Conservation (phyloP, 1,284 basidiomycete species). For the Vanrija sp. region DNA sequence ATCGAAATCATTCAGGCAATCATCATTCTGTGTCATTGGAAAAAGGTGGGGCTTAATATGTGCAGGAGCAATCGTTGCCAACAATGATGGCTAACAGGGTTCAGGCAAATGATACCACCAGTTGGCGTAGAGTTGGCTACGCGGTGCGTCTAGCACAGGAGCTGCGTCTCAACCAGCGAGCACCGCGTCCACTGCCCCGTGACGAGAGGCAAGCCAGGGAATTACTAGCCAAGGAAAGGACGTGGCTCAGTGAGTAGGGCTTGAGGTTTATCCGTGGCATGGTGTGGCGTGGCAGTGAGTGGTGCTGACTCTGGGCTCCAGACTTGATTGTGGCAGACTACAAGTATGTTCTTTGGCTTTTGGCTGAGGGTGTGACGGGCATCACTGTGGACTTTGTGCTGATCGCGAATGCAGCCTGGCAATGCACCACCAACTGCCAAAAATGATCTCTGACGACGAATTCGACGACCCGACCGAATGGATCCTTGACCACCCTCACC, state of each 20-base stretch:
- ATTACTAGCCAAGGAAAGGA: slow-evolving; percentile 27
- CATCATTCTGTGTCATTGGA: slow-evolving; percentile 49
- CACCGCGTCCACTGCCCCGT: slow-evolving; percentile 30
- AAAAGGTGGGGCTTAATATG: slow-evolving; percentile 12
- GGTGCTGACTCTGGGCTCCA: not conserved
- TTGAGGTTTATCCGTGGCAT: not conserved
- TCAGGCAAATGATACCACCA: slow-evolving; percentile 41
- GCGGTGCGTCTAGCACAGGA: slow-evolving; percentile 47
- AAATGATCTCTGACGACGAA: slow-evolving; percentile 28
- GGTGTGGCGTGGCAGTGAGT: not conserved
- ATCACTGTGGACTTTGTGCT: not conserved
- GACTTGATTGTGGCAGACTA: slow-evolving; percentile 31
- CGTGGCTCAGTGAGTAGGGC: slow-evolving; percentile 27
- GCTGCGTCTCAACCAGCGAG: slow-evolving; percentile 36
- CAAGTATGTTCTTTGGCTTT: slow-evolving; percentile 13
- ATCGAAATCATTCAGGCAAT: slow-evolving; percentile 49
- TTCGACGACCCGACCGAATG: slow-evolving; percentile 26
- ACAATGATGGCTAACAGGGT: not conserved
- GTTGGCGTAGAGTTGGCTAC: slow-evolving; percentile 41
- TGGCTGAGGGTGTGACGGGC: not conserved
- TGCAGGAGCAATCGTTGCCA: too few relatives aligned
- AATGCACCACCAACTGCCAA: slow-evolving; percentile 27
- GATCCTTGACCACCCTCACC: slow-evolving; percentile 32
- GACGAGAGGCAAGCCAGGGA: slow-evolving; percentile 30
- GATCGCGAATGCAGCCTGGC: slow-evolving; percentile 14